Evolutionary conservation across 768 basidiomycete genomes (phyloP).

Genomic region (Exsudoporus frostii): DNA sequence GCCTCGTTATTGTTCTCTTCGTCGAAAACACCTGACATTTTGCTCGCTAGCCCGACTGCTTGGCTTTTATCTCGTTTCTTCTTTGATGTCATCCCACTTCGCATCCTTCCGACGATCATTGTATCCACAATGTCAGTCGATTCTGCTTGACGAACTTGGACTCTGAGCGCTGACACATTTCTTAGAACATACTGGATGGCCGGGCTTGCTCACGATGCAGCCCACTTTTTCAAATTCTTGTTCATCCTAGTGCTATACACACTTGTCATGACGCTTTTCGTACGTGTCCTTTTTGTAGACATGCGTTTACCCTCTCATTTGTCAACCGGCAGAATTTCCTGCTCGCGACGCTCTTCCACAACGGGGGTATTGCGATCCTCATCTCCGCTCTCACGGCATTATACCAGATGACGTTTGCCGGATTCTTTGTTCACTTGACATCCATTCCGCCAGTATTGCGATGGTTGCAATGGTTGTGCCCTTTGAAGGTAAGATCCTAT

Average conservation of each 20-base stretch:
- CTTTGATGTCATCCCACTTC: conserved; percentile 87
- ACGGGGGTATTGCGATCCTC: conserved; percentile 89
- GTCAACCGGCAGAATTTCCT: conserved; percentile 72
- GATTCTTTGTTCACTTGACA: conserved; percentile 87
- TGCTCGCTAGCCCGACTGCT: conserved; percentile 64
- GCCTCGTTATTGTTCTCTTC: conserved; percentile 1
- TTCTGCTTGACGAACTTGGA: not conserved
- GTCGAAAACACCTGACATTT: not conserved
- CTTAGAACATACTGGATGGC: conserved; percentile 92
- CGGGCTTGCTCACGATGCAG: conserved; percentile 72
- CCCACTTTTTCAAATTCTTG: conserved; percentile 92
- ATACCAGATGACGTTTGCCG: conserved; percentile 85
- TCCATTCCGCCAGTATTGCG: conserved; percentile 87
- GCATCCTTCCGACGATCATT: conserved; percentile 85
- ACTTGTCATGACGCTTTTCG: conserved; percentile 82
- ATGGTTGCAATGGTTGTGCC: conserved; percentile 91
- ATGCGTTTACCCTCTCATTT: not conserved
- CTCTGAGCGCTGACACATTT: conserved; percentile 4
- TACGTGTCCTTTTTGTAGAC: conserved; percentile 36
- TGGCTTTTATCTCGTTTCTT: conserved; percentile 88
- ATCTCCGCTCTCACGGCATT: conserved; percentile 72
- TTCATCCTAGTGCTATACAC: conserved; percentile 85
- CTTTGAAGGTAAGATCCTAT: conserved; percentile 53
- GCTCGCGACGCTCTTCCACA: conserved; percentile 76
- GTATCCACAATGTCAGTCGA: conserved; percentile 73